A percentile compares a stretch with the other conserved stretches of the same genome.
Conservation (phyloP, 305 asterid species). For the Fraxinus platypoda region DNA sequence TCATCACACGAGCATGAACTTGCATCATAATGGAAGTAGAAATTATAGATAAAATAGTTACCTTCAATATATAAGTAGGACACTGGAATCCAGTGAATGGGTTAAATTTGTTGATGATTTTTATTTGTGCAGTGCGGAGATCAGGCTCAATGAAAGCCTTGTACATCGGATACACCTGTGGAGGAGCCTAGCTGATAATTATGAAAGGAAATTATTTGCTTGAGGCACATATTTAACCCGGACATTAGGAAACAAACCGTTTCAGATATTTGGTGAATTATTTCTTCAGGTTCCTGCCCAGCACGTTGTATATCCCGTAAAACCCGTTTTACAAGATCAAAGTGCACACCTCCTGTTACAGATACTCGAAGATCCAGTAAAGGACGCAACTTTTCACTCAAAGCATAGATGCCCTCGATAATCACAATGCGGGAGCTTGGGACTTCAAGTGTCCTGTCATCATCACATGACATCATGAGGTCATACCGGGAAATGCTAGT, state of each 20-base stretch:
- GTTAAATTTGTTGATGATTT: conserved; percentile 88
- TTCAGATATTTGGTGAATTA: conserved; percentile 98
- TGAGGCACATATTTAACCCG: conserved; percentile 13
- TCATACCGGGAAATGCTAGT: conserved; percentile 10
- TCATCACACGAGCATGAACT: conserved; percentile 15
- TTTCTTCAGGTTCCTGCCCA: conserved; percentile 98
- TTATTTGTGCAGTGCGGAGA: conserved; percentile 90
- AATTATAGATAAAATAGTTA: conserved; percentile 23
- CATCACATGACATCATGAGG: conserved; percentile 29
- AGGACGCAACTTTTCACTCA: conserved; percentile 82
- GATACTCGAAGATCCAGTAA: conserved; percentile 91
- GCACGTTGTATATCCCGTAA: conserved; percentile 97
- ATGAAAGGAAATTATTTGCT: conserved; percentile 5
- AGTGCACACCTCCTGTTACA: conserved; percentile 98
- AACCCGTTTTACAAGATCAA: conserved; percentile 98
- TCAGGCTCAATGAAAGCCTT: conserved; percentile 99
- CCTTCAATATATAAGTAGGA: conserved; percentile 97
- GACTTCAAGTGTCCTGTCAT: conserved; percentile 88
- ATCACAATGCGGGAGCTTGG: conserved; percentile 92
- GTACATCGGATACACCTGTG: conserved; percentile 98
- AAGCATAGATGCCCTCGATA: conserved; percentile 95
- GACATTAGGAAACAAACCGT: conserved; percentile 58
- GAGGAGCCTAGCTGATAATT: conserved; percentile 33
- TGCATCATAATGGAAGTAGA: conserved; percentile 6
- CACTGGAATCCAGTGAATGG: conserved; percentile 94